Base-by-base conservation (phyloP, 176 grass and related monocot genomes). In the Alopecurus myosuroides region DNA sequence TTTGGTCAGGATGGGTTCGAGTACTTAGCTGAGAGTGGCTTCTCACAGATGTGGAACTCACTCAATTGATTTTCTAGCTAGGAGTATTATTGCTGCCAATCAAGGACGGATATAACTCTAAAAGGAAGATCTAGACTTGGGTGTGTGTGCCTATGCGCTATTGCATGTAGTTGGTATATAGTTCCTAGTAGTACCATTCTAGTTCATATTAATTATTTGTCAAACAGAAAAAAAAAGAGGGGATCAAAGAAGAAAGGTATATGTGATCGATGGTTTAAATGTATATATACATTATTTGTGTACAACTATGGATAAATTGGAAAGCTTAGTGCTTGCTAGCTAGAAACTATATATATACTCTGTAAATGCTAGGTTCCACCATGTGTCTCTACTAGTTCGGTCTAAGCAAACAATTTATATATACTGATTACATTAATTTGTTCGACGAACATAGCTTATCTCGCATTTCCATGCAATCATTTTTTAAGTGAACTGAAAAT, bases 11-110 rank as follows among this genome's bases (percentile, higher is more conserved):
- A 86, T 71, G 88, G 87, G 49, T 90, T 95, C 28, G 96, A 88
- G 34, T 94, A 93, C 82, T 82, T 91, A 36, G 78, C 83, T 77
- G 92, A 94, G 44, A 93, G 90, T 57, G 82, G 90, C 9, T 86
- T 93, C 60, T 85, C 95, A 39, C 87, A 95, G 79, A 82, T 98
- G 76, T 94, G 93, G 90, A 95, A 93, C 84, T 81, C 84, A 18
- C 82, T 91, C 81, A 62, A 15, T 84, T 76, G 58, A 80, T 90
- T 80, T 80, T 84, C 69, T 61, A 76, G 70, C 77, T 40, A 80
- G 80, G 20, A 4, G 33, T 67, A 75, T 83, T 67, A 78, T 86
- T 37, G 58, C 11, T 74, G 48, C 67, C 13, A 79, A 52, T 53
- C 48, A 65, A 83, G 44, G 57, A 79, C 6, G 55, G 33, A 30